Base-by-base conservation (phyloP, 2,329 filamentous ascomycete species). In the Cytospora piceae region DNA sequence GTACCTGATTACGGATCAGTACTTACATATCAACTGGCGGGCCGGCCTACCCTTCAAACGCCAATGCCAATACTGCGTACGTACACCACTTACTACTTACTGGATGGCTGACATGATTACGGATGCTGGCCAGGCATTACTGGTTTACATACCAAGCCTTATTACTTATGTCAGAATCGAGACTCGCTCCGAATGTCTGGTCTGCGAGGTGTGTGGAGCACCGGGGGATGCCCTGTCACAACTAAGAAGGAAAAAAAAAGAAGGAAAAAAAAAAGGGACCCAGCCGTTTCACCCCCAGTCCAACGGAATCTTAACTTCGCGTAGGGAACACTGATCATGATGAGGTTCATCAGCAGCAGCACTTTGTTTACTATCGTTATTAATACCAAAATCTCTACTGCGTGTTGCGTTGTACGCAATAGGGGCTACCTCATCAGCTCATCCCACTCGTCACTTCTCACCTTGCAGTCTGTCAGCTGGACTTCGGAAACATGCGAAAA, bases 1-100 rank as follows among this genome's bases (percentile, higher is more conserved):
- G 27, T 29, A 29, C 27, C 27, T 29, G 27, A 29, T 29, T 5
- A 29, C 27, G 27, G 27, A 29, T 29, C 27, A 3, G 27, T 29
- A 20, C 7, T 22, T 3, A n/a, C 46, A 22, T 14, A 22, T 22
- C 27, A 31, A 17, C 24, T 54, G 46, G 57, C 63, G 63, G 58
- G 52, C 63, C 63, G 63, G 57, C 63, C 29, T 57, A 57, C 58
- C 57, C 63, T 31, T 60, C 63, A 58, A 53, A 55, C 58, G 32
- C 37, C 31, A 37, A 31, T 53, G 31, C 56, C 51, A 49, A 24
- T 24, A 22, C n/a, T 49, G n/a, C 42, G n/a, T 49, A 22, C 42
- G 42, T 49, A 49, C n/a, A 15, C 39, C 56, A 61, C 59, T n/a
- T n/a, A n/a, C 22, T 53, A n/a, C n/a, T 11, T 4, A 49, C 20